phyloP scores from a whole-genome alignment of 805 yeast genomes.

The Kodamaea jinghongensis region DNA sequence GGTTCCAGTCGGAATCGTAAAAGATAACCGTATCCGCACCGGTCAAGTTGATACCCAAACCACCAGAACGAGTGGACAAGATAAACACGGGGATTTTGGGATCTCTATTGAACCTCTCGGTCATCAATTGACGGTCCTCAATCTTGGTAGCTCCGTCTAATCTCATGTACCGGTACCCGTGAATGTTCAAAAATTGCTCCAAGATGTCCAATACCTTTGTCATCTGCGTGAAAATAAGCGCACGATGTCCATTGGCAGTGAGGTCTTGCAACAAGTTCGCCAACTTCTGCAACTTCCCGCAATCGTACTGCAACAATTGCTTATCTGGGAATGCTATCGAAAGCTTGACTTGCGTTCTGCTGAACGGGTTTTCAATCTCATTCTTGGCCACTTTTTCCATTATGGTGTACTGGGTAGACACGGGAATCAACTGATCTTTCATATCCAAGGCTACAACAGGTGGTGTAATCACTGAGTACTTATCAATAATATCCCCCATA shows the following conservation, averaged over 20 bases:
- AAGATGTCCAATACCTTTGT: constrained; percentile 90
- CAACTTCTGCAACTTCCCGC: constrained; percentile 91
- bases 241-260: constrained; percentile 87
- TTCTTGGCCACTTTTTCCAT: constrained; percentile 29
- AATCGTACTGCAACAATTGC: constrained; percentile 85
- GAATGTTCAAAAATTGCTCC: constrained; percentile 89
- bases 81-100: constrained; percentile 85
- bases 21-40: constrained; percentile 99
- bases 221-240: constrained; percentile 96
- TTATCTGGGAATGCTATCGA: constrained; percentile 97
- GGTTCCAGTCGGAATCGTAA: constrained; percentile 99
- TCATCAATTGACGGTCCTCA: constrained; percentile 91
- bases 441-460: constrained; percentile 74
- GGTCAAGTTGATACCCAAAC: constrained; percentile 93
- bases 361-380: constrained; percentile 58
- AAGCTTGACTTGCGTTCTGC: constrained; percentile 77
- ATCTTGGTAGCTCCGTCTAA: constrained; percentile 96
- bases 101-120: constrained; percentile 90
- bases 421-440: constrained; percentile 50
- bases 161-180: constrained; percentile 92
- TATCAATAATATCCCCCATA: constrained; percentile 57
- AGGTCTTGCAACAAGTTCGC: constrained; percentile 73
- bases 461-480: constrained; percentile 87
- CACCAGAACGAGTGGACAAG: constrained; percentile 94
- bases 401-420: constrained; percentile 30